Evolutionary conservation across 805 yeast species (phyloP).

Genomic region (Candida sanyiensis): DNA sequence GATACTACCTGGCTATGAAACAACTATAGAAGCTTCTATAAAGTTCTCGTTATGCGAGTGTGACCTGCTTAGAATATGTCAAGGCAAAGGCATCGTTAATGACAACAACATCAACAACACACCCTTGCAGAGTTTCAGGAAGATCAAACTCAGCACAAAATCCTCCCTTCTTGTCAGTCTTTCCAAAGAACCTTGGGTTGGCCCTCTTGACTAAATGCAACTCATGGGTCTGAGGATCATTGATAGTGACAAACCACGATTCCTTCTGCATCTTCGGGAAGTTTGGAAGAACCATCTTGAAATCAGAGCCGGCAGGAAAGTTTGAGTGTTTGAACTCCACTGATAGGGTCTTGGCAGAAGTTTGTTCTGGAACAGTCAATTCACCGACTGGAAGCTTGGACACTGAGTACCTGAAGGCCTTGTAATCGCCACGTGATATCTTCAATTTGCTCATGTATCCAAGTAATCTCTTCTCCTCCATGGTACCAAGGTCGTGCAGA

Average conservation of each 20-base stretch:
- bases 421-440: conserved; percentile 32
- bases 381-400: conserved; percentile 61
- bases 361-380: conserved; percentile 31
- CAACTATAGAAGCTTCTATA: background rate
- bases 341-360: conserved; percentile 28
- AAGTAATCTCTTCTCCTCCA: conserved; percentile 35
- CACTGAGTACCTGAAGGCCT: conserved; percentile 48
- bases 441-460: conserved; percentile 29
- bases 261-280: conserved; percentile 91
- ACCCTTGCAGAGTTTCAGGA: conserved; percentile 44
- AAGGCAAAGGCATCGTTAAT: conserved; percentile 67
- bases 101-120: conserved; percentile 39
- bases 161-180: conserved; percentile 24
- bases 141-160: conserved; percentile 41
- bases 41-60: background rate
- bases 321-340: conserved; percentile 53
- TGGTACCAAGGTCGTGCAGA: conserved; percentile 18
- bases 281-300: conserved; percentile 66
- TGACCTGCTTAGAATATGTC: background rate
- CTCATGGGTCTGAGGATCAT: conserved; percentile 46
- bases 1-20: too few species aligned
- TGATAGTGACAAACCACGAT: conserved; percentile 77
- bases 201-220: conserved; percentile 68
- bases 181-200: conserved; percentile 42
- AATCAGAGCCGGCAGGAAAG: conserved; percentile 43